These are phyloP conservation scores for Solanum pennellii DNA, from an alignment of 257 asterid genomes.

Conservation along the genomic window DNA sequence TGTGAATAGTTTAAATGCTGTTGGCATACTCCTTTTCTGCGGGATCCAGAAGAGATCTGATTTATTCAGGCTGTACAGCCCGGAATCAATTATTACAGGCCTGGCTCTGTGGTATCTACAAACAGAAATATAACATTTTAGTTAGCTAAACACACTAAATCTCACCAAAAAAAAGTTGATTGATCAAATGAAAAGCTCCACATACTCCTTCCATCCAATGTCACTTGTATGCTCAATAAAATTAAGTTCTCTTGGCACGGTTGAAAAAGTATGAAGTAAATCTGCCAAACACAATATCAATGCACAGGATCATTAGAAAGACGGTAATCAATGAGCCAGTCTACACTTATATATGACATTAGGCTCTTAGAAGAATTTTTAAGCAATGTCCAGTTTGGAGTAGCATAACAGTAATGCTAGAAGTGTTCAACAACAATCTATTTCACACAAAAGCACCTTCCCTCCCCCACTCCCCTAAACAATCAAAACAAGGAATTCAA, in stretches of 20 bases:
- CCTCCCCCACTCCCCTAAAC: background rate
- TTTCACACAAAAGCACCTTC: background rate
- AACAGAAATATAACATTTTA: background rate
- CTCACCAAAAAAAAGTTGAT: background rate
- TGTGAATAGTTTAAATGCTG: constrained; percentile 57
- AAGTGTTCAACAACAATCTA: background rate
- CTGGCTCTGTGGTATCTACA: constrained; percentile 55
- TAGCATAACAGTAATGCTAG: background rate
- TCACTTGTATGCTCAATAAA: constrained; percentile 72
- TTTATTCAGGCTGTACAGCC: constrained; percentile 47
- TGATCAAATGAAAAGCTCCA: background rate
- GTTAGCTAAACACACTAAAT: background rate
- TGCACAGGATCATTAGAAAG: background rate
- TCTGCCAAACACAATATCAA: constrained; percentile 22
- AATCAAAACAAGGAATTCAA: background rate
- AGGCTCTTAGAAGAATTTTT: background rate
- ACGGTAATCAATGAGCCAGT: background rate
- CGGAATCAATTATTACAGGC: constrained; percentile 74
- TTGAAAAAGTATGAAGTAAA: constrained; percentile 52
- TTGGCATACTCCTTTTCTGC: constrained; percentile 51
- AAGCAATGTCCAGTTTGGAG: background rate
- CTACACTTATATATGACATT: background rate
- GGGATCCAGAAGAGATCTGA: constrained; percentile 56
- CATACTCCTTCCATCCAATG: constrained; percentile 77
- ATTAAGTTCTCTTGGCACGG: constrained; percentile 55